Evolutionary conservation across 257 asterid species (phyloP), one percentile per base, ranked within the genome.

Genomic region (Gynochthodes officinalis): DNA sequence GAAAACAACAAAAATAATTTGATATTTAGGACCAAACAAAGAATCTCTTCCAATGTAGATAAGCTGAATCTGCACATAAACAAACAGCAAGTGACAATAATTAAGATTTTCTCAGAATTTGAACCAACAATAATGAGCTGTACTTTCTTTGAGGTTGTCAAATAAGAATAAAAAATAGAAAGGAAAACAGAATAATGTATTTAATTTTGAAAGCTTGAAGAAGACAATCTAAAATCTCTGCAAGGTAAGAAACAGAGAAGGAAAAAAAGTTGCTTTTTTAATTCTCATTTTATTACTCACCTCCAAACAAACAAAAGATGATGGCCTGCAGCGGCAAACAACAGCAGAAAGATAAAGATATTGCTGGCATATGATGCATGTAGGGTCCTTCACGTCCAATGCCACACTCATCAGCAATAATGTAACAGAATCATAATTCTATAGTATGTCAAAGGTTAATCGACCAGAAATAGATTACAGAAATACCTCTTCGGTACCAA

Each of bases 291-390:
- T 19, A 69, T 48, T 72, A 77, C 96, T 81, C 77, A 91, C 98
- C 98, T 89, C 97, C 69, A 89, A 82, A 83, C 98, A 93, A 79
- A 91, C 97, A 79, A 81, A 84, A 74, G 88, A 80, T 27, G 94
- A 83, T 71, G 96, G 94, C 74, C 97, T 85, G 83, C 98, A 93
- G 80, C 75, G 70, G 90, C 98, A 93, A 69, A 78, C 87, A 71
- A 93, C 88, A 79, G 98, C 97, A 72, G 97, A 91, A 64, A 93
- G 94, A 78, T 88, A 93, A 74, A 93, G 85, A 42, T 84, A 78
- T 58, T 93, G 98, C 73, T 87, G 96, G 85, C 98, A 93, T 73
- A 93, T 93, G 83, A 93, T 80, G 78, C 98, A 93, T 62, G 84
- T 82, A 15, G 95, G 88, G 77, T 93, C 98, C 97, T 93, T 78